Conservation (phyloP, 345 rosid species). For the Citrus sp. region DNA sequence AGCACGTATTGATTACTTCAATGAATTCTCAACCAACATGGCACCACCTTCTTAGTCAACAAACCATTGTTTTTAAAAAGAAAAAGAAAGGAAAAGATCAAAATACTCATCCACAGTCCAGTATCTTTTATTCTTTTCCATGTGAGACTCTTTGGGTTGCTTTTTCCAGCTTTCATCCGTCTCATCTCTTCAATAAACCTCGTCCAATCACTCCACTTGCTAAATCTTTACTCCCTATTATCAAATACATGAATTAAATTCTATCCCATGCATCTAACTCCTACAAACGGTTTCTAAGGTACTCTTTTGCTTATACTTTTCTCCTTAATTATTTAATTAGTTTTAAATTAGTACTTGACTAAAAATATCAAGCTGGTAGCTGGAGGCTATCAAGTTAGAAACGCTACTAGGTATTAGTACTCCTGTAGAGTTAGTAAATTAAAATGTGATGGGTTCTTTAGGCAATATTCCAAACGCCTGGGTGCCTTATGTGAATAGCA, state of each 20-base stretch:
- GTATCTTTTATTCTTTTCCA: slow-evolving; percentile 26
- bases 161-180: slow-evolving; percentile 7
- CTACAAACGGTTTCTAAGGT: slow-evolving; percentile 2
- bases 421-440: neutral
- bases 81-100: neutral
- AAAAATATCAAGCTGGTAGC: neutral
- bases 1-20: slow-evolving; percentile 40
- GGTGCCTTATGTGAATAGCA: slow-evolving; percentile 52
- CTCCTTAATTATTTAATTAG: too few species aligned
- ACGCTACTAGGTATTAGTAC: neutral
- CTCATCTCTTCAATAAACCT: slow-evolving; percentile 17
- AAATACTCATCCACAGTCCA: slow-evolving; percentile 3
- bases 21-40: slow-evolving; percentile 42
- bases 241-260: neutral
- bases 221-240: neutral
- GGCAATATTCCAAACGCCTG: slow-evolving; percentile 37
- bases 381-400: neutral
- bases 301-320: neutral
- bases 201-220: neutral
- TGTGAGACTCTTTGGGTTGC: slow-evolving; percentile 15
- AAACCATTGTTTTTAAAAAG: slow-evolving; percentile 27
- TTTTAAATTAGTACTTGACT: neutral
- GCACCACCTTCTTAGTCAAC: slow-evolving; percentile 33
- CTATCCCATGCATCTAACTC: neutral
- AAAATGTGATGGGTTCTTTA: slow-evolving; percentile 28